Base-by-base conservation (phyloP, 306 rosid genomes). In the Cajanus cajan region DNA sequence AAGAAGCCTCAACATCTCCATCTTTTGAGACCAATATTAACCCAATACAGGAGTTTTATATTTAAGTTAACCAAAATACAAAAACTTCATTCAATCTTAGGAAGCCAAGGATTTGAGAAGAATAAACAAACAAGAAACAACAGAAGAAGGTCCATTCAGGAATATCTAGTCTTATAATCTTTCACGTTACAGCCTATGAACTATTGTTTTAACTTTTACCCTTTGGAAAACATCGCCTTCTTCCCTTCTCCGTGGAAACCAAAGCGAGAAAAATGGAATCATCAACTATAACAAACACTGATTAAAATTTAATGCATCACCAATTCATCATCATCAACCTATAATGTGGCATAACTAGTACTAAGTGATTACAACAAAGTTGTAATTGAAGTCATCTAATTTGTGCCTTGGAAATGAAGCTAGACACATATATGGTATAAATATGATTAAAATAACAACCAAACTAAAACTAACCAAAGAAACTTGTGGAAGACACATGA, bases 401-500 rank as follows among this genome's bases (percentile, higher is more conserved):
- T 52, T 58, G 65, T 28, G 6, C 65, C 28, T 5, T 65, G 37
- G 8, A 14, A 41, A 59, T 28, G 7, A 68, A 36, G 45, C 13
- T 12, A 71, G 11, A 41, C 39, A 65, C 50, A 70, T 12, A 28
- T 28, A 28, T 28, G 31, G 31, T 3, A 48, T 9, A 41, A 0
- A 36, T n/a, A 48, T 13, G 21, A 54, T 22, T 2, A 24, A 40
- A 79, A 72, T 0, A 41, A 7, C 19, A 41, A 7, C 19, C 61
- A 54, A 22, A 25, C 25, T 13, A 58, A 62, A 50, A 78, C 76
- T 78, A 1, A 85, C 93, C 90, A 78, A 87, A 48, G 73, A 88
- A 54, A 71, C 57, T 87, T 71, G 76, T 48, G 36, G 98, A 94
- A 63, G 98, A 92, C 33, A 83, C 91, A 82, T 90, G 94, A 77